Evolutionary conservation across 164 flowering plant species (phyloP).

Genomic region (Sedum album): DNA sequence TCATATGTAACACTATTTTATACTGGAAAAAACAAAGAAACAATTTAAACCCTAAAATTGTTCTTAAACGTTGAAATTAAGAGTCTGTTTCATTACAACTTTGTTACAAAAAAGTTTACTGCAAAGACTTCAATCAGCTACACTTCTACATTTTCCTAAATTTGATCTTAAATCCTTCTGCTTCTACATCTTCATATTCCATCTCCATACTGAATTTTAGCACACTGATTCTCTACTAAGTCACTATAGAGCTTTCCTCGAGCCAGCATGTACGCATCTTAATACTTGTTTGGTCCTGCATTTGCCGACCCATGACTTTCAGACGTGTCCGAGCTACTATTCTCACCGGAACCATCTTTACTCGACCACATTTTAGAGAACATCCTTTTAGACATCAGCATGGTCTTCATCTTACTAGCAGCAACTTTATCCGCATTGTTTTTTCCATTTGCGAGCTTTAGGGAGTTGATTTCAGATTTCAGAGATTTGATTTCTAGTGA

Average conservation of each 20-base stretch:
- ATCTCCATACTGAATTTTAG: background rate
- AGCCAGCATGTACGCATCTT: background rate
- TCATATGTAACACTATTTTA: no score
- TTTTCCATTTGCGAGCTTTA: constrained; percentile 25
- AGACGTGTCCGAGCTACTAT: constrained; percentile 65
- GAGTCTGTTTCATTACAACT: background rate
- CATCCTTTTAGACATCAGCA: constrained; percentile 42
- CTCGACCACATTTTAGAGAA: constrained; percentile 50
- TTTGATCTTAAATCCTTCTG: background rate
- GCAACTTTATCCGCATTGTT: constrained; percentile 29
- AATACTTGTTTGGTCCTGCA: constrained; percentile 34
- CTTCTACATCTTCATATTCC: background rate
- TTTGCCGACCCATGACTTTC: constrained; percentile 49
- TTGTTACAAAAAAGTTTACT: background rate
- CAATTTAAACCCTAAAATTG: no score
- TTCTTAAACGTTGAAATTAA: background rate
- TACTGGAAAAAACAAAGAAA: no score
- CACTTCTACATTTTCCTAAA: background rate
- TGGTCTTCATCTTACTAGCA: constrained; percentile 36
- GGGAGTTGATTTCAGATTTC: constrained; percentile 48
- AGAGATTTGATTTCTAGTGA: constrained; percentile 51
- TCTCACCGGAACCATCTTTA: constrained; percentile 45
- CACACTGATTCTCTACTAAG: background rate
- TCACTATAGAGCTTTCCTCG: background rate
- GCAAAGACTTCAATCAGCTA: background rate